Conservation (phyloP, 164 flowering plant species). For the Aristolochia fimbriata region DNA sequence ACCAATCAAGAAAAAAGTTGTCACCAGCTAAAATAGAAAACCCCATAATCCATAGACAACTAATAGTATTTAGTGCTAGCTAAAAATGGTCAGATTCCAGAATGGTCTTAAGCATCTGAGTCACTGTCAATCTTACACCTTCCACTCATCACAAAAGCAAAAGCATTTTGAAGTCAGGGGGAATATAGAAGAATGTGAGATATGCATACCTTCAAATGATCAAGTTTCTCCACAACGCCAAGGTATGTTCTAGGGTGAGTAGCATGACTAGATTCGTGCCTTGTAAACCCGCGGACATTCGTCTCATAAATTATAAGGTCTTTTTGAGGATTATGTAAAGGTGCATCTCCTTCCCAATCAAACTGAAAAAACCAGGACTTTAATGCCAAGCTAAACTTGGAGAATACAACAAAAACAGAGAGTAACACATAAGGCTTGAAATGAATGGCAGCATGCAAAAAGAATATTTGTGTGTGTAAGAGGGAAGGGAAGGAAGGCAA, state of each 20-base stretch:
- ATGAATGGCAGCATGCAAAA: background rate
- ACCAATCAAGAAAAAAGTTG: background rate
- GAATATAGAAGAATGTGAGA: too few relatives aligned
- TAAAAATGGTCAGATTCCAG: too few relatives aligned
- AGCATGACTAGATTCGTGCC: conserved; percentile 70
- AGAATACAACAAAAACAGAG: background rate
- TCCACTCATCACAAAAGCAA: too few relatives aligned
- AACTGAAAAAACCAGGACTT: conserved; percentile 33
- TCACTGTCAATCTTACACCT: too few relatives aligned
- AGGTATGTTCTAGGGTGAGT: conserved; percentile 78
- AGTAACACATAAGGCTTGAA: background rate
- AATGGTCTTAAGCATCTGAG: too few relatives aligned
- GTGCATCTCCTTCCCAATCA: conserved; percentile 98
- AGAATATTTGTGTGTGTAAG: too few relatives aligned
- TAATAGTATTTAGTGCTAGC: too few relatives aligned
- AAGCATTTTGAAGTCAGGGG: too few relatives aligned
- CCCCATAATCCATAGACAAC: too few relatives aligned
- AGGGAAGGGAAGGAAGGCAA: too few relatives aligned
- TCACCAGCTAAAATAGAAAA: background rate
- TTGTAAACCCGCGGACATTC: conserved; percentile 96
- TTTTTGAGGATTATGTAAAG: conserved; percentile 52
- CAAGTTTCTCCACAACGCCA: conserved; percentile 88
- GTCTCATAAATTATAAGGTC: conserved; percentile 90
- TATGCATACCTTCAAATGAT: conserved; percentile 61
- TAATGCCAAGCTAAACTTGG: background rate